Conservation (phyloP, 495 filamentous ascomycete species). For the Aspergillus campestris region DNA sequence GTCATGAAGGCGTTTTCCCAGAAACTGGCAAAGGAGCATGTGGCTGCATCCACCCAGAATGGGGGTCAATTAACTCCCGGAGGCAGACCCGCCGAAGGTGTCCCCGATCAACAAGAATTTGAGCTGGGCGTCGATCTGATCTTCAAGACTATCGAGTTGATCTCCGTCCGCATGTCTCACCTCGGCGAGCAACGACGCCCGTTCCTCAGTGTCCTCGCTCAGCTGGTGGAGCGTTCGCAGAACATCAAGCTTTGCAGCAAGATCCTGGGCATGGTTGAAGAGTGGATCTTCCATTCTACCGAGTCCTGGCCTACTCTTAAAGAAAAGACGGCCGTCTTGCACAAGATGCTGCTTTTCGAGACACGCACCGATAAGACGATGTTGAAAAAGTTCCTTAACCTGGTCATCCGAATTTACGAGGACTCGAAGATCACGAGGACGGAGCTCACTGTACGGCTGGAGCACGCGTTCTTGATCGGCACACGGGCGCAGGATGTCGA, state of each 20-base stretch:
- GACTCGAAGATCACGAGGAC: conserved; percentile 90
- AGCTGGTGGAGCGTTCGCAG: conserved; percentile 86
- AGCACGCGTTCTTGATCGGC: conserved; percentile 95
- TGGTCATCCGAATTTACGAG: conserved; percentile 96
- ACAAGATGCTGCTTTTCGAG: conserved; percentile 97
- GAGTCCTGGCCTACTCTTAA: conserved; percentile 94
- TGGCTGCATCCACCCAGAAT: conserved; percentile 58
- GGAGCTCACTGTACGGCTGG: conserved; percentile 90
- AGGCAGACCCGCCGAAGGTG: conserved; percentile 42
- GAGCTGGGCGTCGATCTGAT: conserved; percentile 83
- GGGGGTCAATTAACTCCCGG: conserved; percentile 28
- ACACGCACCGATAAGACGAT: conserved; percentile 70
- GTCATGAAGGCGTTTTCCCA: conserved; percentile 89
- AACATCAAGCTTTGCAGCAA: conserved; percentile 79
- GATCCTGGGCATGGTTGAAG: conserved; percentile 88
- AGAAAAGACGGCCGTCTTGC: conserved; percentile 92
- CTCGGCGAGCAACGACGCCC: conserved; percentile 88
- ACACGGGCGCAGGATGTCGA: conserved; percentile 90
- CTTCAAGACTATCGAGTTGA: conserved; percentile 87
- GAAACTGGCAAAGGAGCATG: conserved; percentile 91
- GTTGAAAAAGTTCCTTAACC: conserved; percentile 83
- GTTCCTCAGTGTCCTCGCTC: conserved; percentile 89
- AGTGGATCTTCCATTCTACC: conserved; percentile 88
- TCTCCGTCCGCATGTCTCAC: conserved; percentile 82
- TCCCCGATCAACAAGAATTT: conserved; percentile 65